Evolutionary conservation across 2,329 filamentous ascomycete genomes (phyloP).

Genomic region (Penicillium sp.): DNA sequence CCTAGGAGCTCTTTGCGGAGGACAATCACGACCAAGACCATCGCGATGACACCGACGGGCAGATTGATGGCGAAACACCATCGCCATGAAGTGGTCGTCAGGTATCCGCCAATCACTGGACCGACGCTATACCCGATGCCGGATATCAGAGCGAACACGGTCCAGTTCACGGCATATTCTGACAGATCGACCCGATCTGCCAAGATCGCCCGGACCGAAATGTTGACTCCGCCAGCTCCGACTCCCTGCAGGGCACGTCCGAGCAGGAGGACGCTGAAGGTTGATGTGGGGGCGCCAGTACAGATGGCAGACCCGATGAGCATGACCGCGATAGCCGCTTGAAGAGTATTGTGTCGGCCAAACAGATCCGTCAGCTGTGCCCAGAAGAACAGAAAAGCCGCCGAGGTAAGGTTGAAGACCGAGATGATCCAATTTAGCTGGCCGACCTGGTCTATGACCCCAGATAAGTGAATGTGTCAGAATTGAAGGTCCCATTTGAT

Average conservation of each 20-base stretch:
- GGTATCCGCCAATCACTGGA: slow-evolving; percentile 15
- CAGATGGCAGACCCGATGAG: slow-evolving; percentile 57
- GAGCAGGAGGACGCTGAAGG: slow-evolving; percentile 55
- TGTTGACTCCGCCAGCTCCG: slow-evolving; percentile 56
- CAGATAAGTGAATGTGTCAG: too few species aligned
- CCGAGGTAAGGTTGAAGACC: slow-evolving; percentile 61
- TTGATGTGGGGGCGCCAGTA: slow-evolving; percentile 45
- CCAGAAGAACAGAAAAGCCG: slow-evolving; percentile 62
- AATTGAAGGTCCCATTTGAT: neutral
- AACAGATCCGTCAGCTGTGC: slow-evolving; percentile 61
- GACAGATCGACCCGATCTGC: slow-evolving; percentile 58
- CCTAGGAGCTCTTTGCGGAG: slow-evolving; percentile 8
- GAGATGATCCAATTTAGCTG: slow-evolving; percentile 66
- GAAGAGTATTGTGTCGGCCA: slow-evolving; percentile 55
- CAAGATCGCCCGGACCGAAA: slow-evolving; percentile 57
- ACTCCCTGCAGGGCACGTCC: slow-evolving; percentile 60
- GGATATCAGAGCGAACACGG: slow-evolving; percentile 55
- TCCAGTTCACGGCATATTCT: slow-evolving; percentile 59
- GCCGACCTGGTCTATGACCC: slow-evolving; percentile 43
- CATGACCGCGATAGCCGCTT: slow-evolving; percentile 53
- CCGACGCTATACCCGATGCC: slow-evolving; percentile 46
- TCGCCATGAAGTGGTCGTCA: slow-evolving; percentile 12
- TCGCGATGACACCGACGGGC: slow-evolving; percentile 5
- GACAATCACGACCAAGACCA: slow-evolving; percentile 4
- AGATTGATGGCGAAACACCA: slow-evolving; percentile 17